These are phyloP conservation scores for Brassica carinata DNA, from an alignment of 345 rosid genomes.

Conservation along the genomic window DNA sequence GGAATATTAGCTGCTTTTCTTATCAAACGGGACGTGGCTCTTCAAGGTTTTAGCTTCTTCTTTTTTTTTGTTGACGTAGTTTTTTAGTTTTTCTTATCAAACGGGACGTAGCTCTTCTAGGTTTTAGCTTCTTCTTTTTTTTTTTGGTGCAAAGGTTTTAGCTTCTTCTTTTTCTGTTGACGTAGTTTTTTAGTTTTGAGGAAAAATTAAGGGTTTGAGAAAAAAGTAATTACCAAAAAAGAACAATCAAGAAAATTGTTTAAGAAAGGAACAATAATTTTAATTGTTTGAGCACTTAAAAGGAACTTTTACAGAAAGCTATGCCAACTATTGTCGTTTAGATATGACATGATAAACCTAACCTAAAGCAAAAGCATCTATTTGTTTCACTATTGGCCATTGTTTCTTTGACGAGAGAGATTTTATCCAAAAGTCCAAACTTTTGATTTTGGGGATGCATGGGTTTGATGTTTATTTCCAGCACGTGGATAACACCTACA, in stretches of 20 bases:
- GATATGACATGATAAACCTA: conserved; percentile 2
- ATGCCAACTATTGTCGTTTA: background rate
- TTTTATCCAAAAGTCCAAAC: conserved; percentile 8
- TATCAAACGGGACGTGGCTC: background rate
- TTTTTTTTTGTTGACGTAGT: background rate
- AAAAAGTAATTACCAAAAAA: background rate
- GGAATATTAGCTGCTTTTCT: background rate
- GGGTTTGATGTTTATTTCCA: background rate
- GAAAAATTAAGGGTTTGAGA: background rate
- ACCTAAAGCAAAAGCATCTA: conserved; percentile 5
- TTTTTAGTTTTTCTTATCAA: no score
- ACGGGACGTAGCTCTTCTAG: no score
- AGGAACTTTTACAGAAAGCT: background rate
- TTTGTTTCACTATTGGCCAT: conserved; percentile 1
- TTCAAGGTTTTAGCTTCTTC: background rate
- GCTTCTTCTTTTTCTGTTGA: background rate
- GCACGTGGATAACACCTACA: conserved; percentile 26
- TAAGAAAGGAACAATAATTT: background rate
- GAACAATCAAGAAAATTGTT: background rate
- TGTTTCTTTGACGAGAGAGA: background rate
- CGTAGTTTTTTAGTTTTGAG: background rate
- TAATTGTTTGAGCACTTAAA: background rate
- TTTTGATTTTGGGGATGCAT: conserved; percentile 10
- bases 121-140: no score
- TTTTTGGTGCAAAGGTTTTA: background rate